Evolutionary conservation across 106 monocot genomes (phyloP), one percentile per base, ranked within the genome.

Genomic region (Dendrobium officinale): DNA sequence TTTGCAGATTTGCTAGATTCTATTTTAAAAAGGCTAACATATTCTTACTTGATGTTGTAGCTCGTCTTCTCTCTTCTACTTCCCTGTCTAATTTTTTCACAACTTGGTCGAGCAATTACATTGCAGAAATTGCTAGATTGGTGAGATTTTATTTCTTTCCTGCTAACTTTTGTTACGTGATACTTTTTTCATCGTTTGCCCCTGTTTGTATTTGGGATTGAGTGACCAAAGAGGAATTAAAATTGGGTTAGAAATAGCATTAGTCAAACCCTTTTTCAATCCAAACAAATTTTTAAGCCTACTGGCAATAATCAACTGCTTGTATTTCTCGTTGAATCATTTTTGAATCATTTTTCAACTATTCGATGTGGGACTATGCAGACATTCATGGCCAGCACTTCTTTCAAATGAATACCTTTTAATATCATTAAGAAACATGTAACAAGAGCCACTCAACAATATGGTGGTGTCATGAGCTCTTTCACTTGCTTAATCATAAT

Each of bases 91-190:
- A 89, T 89, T 48, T 89, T 86, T 47, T 89, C 89, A 67, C 89
- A 89, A 86, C 86, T 89, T 79, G 89, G 89, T 66, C 89, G 83
- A 79, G 89, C 89, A 42, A 86, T 89, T 77, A 89, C 89, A n/a
- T 73, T 89, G 6, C 45, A 89, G 72, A 89, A 83, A 72, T 80
- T 89, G 82, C 81, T 86, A 24, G 77, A 89, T n/a, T 89, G 89
- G 89, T 89, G 82, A 84, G 89, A 45, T 61, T 31, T n/a, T 51
- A 20, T 16, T 70, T 27, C 33, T 70, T 70, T 70, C 33, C 37
- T 37, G 9, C 15, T 70, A 37, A 70, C 0, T 70, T 70, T 10
- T 27, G 70, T n/a, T 70, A 22, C 22, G 61, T 4, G n/a, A 7
- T n/a, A 1, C 61, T 22, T 61, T 6, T 61, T 61, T 61, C 61